Percentiles rank a stretch among this genome's conserved stretches.
Evolutionary conservation across 2,329 filamentous ascomycete genomes (phyloP).

Genomic region (Thielaviopsis punctulata): DNA sequence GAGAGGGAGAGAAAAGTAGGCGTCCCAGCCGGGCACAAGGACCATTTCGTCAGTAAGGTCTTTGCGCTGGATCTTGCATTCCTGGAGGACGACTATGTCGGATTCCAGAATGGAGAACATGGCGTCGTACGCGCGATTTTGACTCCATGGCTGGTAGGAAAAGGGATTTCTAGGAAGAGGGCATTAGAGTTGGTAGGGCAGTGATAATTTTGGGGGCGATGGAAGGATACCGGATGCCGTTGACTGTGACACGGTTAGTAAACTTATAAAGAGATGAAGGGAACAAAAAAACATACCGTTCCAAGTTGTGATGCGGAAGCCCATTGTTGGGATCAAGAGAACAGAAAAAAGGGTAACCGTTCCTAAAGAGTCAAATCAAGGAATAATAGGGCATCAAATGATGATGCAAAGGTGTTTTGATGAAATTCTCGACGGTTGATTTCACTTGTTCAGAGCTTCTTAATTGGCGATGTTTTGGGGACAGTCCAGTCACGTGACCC

Average conservation of each 20-base stretch:
- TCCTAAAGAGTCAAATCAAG: too few species aligned
- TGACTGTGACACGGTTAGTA: constrained; percentile 34
- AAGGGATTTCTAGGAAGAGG: constrained; percentile 50
- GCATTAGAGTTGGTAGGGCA: neutral
- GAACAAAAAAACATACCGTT: constrained; percentile 42
- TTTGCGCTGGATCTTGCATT: constrained; percentile 89
- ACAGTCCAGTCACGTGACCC: too few species aligned
- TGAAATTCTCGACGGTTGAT: too few species aligned
- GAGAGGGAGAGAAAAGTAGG: constrained; percentile 82
- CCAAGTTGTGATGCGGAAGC: constrained; percentile 69
- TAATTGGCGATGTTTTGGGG: too few species aligned
- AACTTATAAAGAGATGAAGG: neutral
- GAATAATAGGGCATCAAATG: too few species aligned
- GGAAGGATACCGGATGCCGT: constrained; percentile 52
- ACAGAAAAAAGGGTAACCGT: too few species aligned
- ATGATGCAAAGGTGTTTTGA: too few species aligned
- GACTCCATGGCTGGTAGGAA: constrained; percentile 67
- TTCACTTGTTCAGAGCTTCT: too few species aligned
- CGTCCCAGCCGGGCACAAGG: constrained; percentile 84
- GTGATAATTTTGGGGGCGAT: neutral
- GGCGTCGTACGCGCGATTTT: constrained; percentile 49
- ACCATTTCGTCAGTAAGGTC: constrained; percentile 93
- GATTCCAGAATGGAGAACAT: constrained; percentile 92
- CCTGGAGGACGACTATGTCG: constrained; percentile 89
- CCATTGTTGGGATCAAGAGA: constrained; percentile 33